Percentiles rank a stretch among this genome's conserved stretches.
These are phyloP conservation scores for Neurospora sp. DNA, from an alignment of 495 filamentous ascomycete species.

Conservation along the genomic window DNA sequence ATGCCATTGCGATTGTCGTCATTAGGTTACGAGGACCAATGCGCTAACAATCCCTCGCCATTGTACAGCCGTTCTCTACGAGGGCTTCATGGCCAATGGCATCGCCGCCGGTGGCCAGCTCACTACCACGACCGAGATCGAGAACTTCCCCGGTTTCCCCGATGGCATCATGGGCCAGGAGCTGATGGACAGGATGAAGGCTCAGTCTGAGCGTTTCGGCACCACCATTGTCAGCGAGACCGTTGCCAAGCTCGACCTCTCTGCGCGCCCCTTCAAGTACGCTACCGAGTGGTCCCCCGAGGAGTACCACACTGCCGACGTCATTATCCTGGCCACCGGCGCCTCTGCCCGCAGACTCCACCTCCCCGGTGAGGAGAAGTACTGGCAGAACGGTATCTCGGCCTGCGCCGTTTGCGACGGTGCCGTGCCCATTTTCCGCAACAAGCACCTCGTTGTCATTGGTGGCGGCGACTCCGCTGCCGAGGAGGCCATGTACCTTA, in stretches of 20 bases:
- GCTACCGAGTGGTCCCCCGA: constrained; percentile 76
- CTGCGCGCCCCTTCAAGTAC: constrained; percentile 79
- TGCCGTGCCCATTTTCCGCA: constrained; percentile 91
- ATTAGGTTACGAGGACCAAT: neutral
- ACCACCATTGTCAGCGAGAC: constrained; percentile 89
- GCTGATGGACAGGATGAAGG: constrained; percentile 93
- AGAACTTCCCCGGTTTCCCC: constrained; percentile 95
- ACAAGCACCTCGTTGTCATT: constrained; percentile 92
- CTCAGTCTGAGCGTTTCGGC: constrained; percentile 82
- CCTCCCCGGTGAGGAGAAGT: constrained; percentile 82
- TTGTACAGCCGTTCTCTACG: constrained; percentile 70
- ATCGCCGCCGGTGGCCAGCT: constrained; percentile 93
- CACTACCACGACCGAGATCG: constrained; percentile 94
- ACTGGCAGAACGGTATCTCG: constrained; percentile 94
- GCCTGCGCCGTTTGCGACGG: constrained; percentile 98
- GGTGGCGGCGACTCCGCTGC: constrained; percentile 95
- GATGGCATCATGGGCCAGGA: constrained; percentile 73
- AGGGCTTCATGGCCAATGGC: constrained; percentile 95
- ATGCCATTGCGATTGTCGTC: neutral
- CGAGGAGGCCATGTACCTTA: constrained; percentile 94
- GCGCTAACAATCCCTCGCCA: constrained; percentile 1
- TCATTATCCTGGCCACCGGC: constrained; percentile 90
- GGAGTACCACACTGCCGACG: constrained; percentile 70
- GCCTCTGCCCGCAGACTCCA: constrained; percentile 77
- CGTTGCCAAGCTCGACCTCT: constrained; percentile 79